phyloP scores from a whole-genome alignment of 176 grass and related monocot species.

The Rhynchospora tenuis region DNA sequence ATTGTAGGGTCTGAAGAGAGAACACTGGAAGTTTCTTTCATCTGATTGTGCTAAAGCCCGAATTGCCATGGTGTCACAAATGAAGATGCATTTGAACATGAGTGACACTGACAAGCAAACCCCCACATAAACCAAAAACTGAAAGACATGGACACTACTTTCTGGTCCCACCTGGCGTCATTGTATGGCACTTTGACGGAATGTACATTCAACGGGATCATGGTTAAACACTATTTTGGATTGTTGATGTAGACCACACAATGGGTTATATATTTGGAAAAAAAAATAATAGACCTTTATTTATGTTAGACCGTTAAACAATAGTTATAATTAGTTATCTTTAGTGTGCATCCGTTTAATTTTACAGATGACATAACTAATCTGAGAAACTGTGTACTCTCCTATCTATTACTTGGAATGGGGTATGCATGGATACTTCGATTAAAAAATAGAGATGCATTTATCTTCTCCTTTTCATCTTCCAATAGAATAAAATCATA shows the following conservation, averaged over 20 bases:
- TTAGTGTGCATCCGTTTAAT: background rate
- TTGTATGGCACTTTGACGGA: background rate
- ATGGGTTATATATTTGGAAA: background rate
- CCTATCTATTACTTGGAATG: background rate
- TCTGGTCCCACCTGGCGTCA: background rate
- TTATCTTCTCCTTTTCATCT: background rate
- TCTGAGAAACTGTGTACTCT: background rate
- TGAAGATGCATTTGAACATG: background rate
- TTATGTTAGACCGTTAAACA: background rate
- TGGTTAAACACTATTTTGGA: background rate
- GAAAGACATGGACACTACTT: background rate
- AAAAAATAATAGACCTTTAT: background rate
- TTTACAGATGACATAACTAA: background rate
- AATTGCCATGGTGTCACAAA: background rate
- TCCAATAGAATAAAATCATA: background rate
- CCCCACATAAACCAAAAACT: background rate
- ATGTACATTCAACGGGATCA: background rate
- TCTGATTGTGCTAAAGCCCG: background rate
- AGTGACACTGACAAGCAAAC: background rate
- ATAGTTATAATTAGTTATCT: slow-evolving; percentile 1
- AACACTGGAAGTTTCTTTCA: background rate
- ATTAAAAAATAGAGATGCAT: background rate
- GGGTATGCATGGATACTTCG: background rate
- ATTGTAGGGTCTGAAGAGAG: background rate
- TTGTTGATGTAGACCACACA: background rate